These are phyloP conservation scores for Chlamydomonas sp. DNA, from an alignment of 139 green algal species.

Conservation along the genomic window DNA sequence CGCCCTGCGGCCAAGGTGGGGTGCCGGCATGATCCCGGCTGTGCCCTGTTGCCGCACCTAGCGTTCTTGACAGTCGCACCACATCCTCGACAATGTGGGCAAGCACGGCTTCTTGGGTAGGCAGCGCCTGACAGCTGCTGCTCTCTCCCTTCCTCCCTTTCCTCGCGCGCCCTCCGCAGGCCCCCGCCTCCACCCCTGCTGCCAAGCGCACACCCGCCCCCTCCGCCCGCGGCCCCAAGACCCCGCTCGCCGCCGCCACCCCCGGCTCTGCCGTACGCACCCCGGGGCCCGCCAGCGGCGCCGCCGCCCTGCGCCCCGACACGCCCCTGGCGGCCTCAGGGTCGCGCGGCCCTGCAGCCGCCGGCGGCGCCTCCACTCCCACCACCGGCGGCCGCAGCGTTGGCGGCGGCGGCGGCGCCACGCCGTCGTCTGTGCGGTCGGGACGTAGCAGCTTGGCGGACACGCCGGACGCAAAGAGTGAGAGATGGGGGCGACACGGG, in stretches of 20 bases:
- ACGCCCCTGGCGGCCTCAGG: neutral
- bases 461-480: neutral
- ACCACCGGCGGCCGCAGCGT: neutral
- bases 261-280: neutral
- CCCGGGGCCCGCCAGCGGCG: neutral
- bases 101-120: neutral
- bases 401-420: neutral
- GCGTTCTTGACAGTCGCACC: neutral
- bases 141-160: neutral
- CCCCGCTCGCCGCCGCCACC: neutral
- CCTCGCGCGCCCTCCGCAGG: neutral
- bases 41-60: neutral
- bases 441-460: neutral
- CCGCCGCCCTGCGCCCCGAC: neutral
- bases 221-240: neutral
- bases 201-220: slow-evolving; percentile 1
- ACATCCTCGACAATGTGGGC: neutral
- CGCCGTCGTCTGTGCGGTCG: slow-evolving; percentile 8
- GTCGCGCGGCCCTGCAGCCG: neutral
- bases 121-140: neutral
- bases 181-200: neutral
- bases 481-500: neutral
- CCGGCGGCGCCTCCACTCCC: neutral
- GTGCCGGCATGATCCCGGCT: neutral
- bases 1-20: slow-evolving; percentile 2